Percentiles rank a stretch among this genome's conserved stretches.
Conservation (phyloP, 306 rosid genomes). For the Lathyrus oleraceus region DNA sequence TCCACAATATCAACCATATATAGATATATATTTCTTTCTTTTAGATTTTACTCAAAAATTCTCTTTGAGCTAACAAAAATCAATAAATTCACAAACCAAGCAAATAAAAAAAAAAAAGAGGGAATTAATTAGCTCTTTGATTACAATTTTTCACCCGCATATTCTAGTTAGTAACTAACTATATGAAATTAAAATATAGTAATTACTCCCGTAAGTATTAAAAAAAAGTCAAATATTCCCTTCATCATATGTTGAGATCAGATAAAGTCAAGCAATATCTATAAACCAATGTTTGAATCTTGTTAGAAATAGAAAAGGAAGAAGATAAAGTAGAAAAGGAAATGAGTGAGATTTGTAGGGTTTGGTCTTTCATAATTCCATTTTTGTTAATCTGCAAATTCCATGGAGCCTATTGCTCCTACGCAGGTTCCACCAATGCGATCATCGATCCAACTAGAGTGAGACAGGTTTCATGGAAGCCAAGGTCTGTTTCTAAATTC, state of each 20-base stretch:
- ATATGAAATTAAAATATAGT: no score
- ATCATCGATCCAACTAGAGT: constrained; percentile 79
- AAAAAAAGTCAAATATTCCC: background rate
- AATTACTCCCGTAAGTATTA: background rate
- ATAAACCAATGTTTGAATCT: background rate
- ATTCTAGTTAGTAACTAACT: no score
- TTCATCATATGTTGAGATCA: no score
- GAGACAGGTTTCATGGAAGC: constrained; percentile 83
- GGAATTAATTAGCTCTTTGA: no score
- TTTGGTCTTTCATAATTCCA: constrained; percentile 31
- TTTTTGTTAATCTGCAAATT: constrained; percentile 35
- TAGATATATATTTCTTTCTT: no score
- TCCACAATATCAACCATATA: no score
- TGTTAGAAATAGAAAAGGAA: background rate
- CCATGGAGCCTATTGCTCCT: constrained; percentile 43
- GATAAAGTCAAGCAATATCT: background rate
- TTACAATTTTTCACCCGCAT: no score
- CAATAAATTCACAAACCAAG: no score
- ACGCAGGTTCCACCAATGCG: constrained; percentile 76
- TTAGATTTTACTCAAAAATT: no score
- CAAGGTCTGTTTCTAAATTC: constrained; percentile 55
- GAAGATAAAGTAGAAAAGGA: background rate
- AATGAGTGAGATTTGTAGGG: constrained; percentile 37
- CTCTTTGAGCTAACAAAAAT: no score
- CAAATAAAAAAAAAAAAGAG: no score